Conservation (phyloP, 345 rosid genomes). For the Nephelium lappaceum region DNA sequence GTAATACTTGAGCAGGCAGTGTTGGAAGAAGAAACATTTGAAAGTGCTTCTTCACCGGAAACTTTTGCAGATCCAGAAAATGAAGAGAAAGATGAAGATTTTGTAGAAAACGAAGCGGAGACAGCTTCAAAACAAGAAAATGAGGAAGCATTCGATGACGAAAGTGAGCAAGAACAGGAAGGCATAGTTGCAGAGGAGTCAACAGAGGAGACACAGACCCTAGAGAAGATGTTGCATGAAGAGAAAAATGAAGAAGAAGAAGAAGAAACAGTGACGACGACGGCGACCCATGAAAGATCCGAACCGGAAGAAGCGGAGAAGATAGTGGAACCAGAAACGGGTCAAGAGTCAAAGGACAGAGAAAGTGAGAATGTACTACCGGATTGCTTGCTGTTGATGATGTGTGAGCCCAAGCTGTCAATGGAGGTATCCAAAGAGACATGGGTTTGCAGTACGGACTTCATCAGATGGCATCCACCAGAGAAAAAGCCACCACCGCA, state of each 20-base stretch:
- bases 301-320: slow-evolving; percentile 26
- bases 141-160: slow-evolving; percentile 19
- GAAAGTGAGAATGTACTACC: slow-evolving; percentile 50
- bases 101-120: slow-evolving; percentile 28
- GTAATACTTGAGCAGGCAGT: background rate
- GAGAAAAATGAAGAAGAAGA: background rate
- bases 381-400: slow-evolving; percentile 85
- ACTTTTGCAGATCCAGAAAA: slow-evolving; percentile 24
- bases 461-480: slow-evolving; percentile 66
- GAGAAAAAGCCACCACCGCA: slow-evolving; percentile 45
- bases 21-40: slow-evolving; percentile 8
- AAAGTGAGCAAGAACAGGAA: slow-evolving; percentile 11
- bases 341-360: slow-evolving; percentile 39
- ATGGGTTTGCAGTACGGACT: slow-evolving; percentile 92
- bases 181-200: background rate
- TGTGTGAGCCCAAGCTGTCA: slow-evolving; percentile 96
- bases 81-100: slow-evolving; percentile 34
- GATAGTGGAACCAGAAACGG: slow-evolving; percentile 39
- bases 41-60: slow-evolving; percentile 9
- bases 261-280: slow-evolving; percentile 15
- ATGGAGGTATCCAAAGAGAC: slow-evolving; percentile 98
- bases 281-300: slow-evolving; percentile 38
- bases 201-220: slow-evolving; percentile 18
- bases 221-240: background rate
- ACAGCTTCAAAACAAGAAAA: slow-evolving; percentile 18